These are phyloP conservation scores for Arachis stenosperma DNA, from an alignment of 306 rosid species.

Conservation along the genomic window DNA sequence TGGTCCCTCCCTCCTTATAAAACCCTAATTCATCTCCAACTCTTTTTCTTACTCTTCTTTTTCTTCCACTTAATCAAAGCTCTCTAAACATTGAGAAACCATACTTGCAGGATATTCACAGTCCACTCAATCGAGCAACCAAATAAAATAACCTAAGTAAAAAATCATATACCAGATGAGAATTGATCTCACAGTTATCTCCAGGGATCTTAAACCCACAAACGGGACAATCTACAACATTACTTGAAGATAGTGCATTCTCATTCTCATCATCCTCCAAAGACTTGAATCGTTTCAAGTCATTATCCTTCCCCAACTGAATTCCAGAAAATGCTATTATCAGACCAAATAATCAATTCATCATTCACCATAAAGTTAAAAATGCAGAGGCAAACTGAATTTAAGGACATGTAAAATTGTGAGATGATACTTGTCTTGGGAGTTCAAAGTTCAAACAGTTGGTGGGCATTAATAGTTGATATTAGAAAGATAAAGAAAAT, in stretches of 20 bases:
- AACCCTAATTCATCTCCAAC: too few relatives aligned
- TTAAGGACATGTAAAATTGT: too few relatives aligned
- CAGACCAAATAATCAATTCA: not conserved
- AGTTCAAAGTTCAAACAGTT: not conserved
- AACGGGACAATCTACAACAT: slow-evolving; percentile 67
- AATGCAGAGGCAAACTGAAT: too few relatives aligned
- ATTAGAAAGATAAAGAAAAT: not conserved
- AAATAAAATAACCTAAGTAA: not conserved
- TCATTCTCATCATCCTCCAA: slow-evolving; percentile 14
- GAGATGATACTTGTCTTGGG: too few relatives aligned
- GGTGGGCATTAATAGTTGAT: not conserved
- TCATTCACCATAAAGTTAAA: not conserved
- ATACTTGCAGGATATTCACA: not conserved
- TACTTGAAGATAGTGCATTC: not conserved
- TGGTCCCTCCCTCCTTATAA: too few relatives aligned
- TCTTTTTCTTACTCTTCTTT: too few relatives aligned
- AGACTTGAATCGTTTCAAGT: slow-evolving; percentile 7
- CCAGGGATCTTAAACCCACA: slow-evolving; percentile 57
- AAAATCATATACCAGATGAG: slow-evolving; percentile 54
- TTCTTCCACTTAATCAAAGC: too few relatives aligned
- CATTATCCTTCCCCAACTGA: slow-evolving; percentile 25
- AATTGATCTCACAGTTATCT: slow-evolving; percentile 53
- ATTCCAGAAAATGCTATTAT: slow-evolving; percentile 21
- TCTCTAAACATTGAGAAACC: not conserved
- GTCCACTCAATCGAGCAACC: not conserved